Evolutionary conservation across 306 rosid genomes (phyloP).

Genomic region (Astragalus membranaceus): DNA sequence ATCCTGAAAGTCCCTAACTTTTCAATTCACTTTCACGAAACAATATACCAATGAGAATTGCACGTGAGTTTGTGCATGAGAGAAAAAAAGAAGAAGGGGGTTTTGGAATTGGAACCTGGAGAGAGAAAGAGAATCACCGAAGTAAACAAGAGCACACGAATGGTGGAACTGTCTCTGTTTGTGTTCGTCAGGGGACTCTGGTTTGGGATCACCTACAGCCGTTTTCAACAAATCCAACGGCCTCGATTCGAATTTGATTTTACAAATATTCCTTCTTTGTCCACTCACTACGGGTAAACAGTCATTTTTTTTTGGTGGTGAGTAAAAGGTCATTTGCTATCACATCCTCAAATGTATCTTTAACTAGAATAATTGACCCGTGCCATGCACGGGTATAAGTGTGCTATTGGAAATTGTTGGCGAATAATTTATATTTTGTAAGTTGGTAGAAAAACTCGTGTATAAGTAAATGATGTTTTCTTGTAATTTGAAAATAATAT

Average conservation of each 20-base stretch:
- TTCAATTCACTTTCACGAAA: background rate
- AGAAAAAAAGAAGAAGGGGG: background rate
- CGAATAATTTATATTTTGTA: too few species aligned
- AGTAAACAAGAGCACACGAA: slow-evolving; percentile 11
- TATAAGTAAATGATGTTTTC: too few species aligned
- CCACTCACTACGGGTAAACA: too few species aligned
- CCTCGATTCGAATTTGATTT: background rate
- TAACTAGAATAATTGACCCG: too few species aligned
- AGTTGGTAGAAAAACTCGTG: too few species aligned
- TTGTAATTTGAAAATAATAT: too few species aligned
- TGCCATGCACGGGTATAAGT: too few species aligned
- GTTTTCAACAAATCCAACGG: background rate
- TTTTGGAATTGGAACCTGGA: slow-evolving; percentile 27
- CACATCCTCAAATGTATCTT: too few species aligned
- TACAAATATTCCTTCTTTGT: background rate
- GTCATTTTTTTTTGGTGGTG: too few species aligned
- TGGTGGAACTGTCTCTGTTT: background rate
- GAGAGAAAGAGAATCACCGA: background rate
- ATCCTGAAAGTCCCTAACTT: background rate
- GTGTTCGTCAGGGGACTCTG: background rate
- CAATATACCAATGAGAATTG: background rate
- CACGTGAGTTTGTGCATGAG: slow-evolving; percentile 3
- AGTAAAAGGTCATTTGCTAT: too few species aligned
- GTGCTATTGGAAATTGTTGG: too few species aligned
- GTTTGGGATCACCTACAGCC: background rate